phyloP scores from a whole-genome alignment of 2,329 filamentous ascomycete genomes.

The Alternaria sp. region DNA sequence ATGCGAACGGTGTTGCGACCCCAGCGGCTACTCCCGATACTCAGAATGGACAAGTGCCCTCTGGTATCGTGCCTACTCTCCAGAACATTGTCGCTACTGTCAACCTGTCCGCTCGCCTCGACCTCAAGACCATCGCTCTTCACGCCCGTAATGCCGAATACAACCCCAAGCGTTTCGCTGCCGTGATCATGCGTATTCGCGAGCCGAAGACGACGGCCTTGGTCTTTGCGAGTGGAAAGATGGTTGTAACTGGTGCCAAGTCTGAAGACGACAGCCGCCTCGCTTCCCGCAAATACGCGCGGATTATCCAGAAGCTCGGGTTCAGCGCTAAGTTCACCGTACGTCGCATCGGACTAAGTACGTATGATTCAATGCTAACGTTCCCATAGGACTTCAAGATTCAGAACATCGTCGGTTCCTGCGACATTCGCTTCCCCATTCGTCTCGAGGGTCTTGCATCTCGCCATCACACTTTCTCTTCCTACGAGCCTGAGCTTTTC shows the following conservation, averaged over 20 bases:
- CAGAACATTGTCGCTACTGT: conserved; percentile 96
- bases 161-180: conserved; percentile 98
- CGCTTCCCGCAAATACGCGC: conserved; percentile 94
- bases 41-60: conserved; percentile 68
- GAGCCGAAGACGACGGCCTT: conserved; percentile 98
- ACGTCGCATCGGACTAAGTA: conserved; percentile 25
- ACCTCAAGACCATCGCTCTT: conserved; percentile 97
- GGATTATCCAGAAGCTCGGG: conserved; percentile 99
- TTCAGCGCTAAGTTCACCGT: conserved; percentile 97
- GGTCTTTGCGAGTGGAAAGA: conserved; percentile 98
- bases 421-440: conserved; percentile 99
- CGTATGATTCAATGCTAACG: conserved; percentile 24
- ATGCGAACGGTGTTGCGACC: conserved; percentile 76
- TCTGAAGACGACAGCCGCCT: conserved; percentile 98
- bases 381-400: conserved; percentile 85
- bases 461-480: conserved; percentile 94
- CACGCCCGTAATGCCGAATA: conserved; percentile 99
- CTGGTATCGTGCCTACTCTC: conserved; percentile 65
- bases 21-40: conserved; percentile 87
- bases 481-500: conserved; percentile 97
- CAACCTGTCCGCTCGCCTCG: conserved; percentile 97
- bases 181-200: conserved; percentile 99
- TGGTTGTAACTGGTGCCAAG: conserved; percentile 98
- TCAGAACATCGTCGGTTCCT: conserved; percentile 93
- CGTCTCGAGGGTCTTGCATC: conserved; percentile 93